Evolutionary conservation across 2,329 filamentous ascomycete genomes (phyloP).

Genomic region (Dactylellina cionopaga): DNA sequence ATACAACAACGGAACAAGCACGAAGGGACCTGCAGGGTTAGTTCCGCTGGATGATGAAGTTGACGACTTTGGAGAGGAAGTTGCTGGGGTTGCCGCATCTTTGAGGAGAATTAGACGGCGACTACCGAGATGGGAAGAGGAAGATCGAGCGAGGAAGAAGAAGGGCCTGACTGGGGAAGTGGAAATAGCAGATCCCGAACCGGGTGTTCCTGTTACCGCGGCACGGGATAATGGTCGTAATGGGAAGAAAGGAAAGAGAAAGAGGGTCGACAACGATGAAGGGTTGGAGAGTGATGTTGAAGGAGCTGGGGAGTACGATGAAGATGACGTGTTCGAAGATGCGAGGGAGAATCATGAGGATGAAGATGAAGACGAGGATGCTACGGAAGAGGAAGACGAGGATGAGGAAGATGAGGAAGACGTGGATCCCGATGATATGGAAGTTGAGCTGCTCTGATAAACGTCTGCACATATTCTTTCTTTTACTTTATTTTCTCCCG

Average conservation of each 20-base stretch:
- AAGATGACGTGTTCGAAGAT: conserved; percentile 56
- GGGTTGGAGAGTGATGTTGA: conserved; percentile 55
- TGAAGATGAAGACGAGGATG: conserved; percentile 58
- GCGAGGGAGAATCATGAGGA: conserved; percentile 58
- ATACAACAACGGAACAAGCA: conserved; percentile 52
- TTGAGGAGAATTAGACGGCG: conserved; percentile 72
- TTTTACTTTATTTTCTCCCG: conserved; percentile 4
- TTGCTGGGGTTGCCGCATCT: conserved; percentile 72
- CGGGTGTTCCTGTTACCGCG: conserved; percentile 64
- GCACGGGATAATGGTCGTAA: not conserved
- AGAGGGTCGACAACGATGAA: conserved; percentile 42
- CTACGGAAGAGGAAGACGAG: conserved; percentile 65
- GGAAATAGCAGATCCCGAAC: conserved; percentile 60
- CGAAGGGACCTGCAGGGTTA: conserved; percentile 64
- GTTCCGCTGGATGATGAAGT: conserved; percentile 68
- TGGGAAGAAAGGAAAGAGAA: conserved; percentile 12
- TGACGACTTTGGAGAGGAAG: conserved; percentile 81
- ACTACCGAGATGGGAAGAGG: conserved; percentile 75
- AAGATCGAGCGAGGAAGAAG: conserved; percentile 58
- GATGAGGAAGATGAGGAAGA: conserved; percentile 65
- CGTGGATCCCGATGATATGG: conserved; percentile 50
- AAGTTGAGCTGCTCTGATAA: conserved; percentile 51
- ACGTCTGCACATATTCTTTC: not conserved
- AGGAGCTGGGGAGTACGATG: conserved; percentile 59
- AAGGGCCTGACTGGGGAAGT: conserved; percentile 16